Base-by-base conservation (phyloP, 306 rosid genomes). In the Trichosanthes cucumerina region DNA sequence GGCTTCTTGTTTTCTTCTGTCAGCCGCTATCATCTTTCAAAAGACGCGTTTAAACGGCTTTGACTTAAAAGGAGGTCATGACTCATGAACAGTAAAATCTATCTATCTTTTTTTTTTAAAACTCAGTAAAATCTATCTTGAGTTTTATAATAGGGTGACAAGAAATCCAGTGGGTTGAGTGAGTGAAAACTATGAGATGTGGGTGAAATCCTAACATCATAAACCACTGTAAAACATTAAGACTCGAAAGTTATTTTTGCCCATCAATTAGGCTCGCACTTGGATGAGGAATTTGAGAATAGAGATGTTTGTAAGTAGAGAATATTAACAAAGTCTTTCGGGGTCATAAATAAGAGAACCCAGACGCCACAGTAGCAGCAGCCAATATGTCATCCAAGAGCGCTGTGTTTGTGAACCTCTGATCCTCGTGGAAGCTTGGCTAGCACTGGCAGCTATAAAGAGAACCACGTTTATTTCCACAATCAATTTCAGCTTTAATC, bases 1-100 rank as follows among this genome's bases (percentile, higher is more conserved):
- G 52, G 21, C 47, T 31, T 39, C 50, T 83, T 80, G 75, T 74
- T 82, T 56, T 78, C 65, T 79, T 82, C 54, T 53, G 52, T 7
- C 34, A 15, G 16, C 43, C 4, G 2, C 78, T 74, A 2, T 28
- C 77, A 49, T 28, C 18, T 1, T 73, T 50, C 8, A 14, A 15
- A 31, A 49, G 0, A 73, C 77, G 0, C 10, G 33, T 24, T 69
- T 11, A 13, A 69, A 38, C 21, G 33, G 23, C 31, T 46, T 66
- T 7, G 16, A n/a, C 31, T 64, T n/a, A n/a, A n/a, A n/a, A n/a
- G n/a, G n/a, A n/a, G n/a, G n/a, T n/a, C n/a, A n/a, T n/a, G n/a
- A n/a, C n/a, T n/a, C n/a, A n/a, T 64, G 4, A 64, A 36, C 5
- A 36, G 39, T 28, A 36, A 53, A n/a, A 16, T 65, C 65, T 7